These are phyloP conservation scores for Pseudogymnoascus sp. DNA, from an alignment of 2,329 filamentous ascomycete genomes.

Conservation along the genomic window DNA sequence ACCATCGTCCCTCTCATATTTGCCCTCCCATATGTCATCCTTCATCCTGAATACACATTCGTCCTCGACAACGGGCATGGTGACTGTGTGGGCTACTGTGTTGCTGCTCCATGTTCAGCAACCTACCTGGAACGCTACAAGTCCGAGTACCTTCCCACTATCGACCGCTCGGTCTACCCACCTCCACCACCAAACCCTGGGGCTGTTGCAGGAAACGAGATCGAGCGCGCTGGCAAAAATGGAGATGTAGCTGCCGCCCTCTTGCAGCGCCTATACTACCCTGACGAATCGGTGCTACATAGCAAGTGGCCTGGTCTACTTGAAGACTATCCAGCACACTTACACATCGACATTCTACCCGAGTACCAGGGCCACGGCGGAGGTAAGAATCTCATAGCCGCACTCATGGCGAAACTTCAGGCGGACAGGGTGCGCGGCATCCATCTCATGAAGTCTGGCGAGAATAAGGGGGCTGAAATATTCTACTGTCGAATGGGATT, in stretches of 20 bases:
- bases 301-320: slow-evolving; percentile 2
- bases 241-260: neutral
- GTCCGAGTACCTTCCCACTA: neutral
- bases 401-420: neutral
- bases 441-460: slow-evolving; percentile 9
- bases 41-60: slow-evolving; percentile 1
- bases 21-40: slow-evolving; percentile 3
- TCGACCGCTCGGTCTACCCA: neutral
- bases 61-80: slow-evolving; percentile 2
- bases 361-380: slow-evolving; percentile 4
- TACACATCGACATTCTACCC: slow-evolving; percentile 7
- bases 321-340: neutral
- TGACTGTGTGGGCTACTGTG: neutral
- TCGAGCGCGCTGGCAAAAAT: neutral
- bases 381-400: slow-evolving; percentile 1
- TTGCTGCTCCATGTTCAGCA: neutral
- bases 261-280: neutral
- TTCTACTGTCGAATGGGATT: slow-evolving; percentile 7
- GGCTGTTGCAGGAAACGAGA: slow-evolving; percentile 1
- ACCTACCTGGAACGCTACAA: neutral
- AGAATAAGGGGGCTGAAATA: neutral
- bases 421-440: neutral
- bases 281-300: slow-evolving; percentile 1
- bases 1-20: slow-evolving; percentile 9
- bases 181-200: neutral